These are phyloP conservation scores for Plasmodium chabaudi DNA, from an alignment of 169 alveolate species.

Conservation along the genomic window DNA sequence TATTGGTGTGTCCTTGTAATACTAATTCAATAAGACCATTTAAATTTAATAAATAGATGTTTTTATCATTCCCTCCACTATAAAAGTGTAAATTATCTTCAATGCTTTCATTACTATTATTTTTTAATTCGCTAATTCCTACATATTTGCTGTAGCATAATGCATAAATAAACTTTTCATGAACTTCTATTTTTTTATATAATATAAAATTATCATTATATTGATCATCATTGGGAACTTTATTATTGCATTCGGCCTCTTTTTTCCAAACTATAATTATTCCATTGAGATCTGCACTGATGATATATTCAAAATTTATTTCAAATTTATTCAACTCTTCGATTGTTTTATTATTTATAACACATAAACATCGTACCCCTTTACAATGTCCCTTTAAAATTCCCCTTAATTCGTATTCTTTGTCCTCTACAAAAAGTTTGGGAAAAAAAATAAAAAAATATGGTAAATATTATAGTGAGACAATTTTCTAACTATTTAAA, in stretches of 20 bases:
- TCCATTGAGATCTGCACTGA: constrained; percentile 56
- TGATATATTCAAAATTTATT: constrained; percentile 24
- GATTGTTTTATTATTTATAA: constrained; percentile 4
- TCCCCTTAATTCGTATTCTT: constrained; percentile 45
- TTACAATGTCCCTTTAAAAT: constrained; percentile 32
- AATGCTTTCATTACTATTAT: background rate
- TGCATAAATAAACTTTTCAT: constrained; percentile 50
- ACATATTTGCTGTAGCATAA: constrained; percentile 43
- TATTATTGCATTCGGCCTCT: background rate
- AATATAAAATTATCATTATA: constrained; percentile 22
- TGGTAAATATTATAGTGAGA: background rate
- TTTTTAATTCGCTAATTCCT: constrained; percentile 49
- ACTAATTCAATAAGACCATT: constrained; percentile 58
- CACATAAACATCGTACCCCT: constrained; percentile 60
- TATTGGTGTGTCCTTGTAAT: constrained; percentile 61
- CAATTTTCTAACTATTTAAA: no score
- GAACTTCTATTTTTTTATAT: constrained; percentile 62
- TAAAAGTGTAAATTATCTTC: constrained; percentile 53
- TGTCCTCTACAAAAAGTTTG: background rate
- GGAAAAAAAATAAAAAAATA: background rate
- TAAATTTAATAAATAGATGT: constrained; percentile 25
- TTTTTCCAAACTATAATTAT: constrained; percentile 51
- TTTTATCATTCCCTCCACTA: constrained; percentile 60
- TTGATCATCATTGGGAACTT: background rate
- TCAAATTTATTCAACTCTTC: constrained; percentile 22